These are phyloP conservation scores for Paraphoma chrysanthemicola DNA, from an alignment of 2,329 filamentous ascomycete genomes.

Conservation along the genomic window DNA sequence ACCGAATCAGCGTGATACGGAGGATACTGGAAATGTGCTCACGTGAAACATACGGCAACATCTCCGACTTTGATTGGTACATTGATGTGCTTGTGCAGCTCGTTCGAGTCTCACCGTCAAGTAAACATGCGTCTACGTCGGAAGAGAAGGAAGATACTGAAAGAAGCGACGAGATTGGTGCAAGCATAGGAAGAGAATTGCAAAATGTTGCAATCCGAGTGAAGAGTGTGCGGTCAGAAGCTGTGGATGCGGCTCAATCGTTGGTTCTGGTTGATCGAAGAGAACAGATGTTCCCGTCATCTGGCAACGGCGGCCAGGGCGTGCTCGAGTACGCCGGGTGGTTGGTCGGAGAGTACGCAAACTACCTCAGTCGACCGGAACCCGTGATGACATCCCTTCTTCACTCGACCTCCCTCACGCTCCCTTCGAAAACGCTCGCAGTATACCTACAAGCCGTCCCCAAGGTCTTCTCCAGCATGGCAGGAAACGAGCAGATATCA, in stretches of 20 bases:
- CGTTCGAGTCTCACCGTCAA: constrained; percentile 70
- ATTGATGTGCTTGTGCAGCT: constrained; percentile 88
- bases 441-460: constrained; percentile 83
- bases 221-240: constrained; percentile 77
- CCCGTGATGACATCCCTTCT: constrained; percentile 77
- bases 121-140: constrained; percentile 30
- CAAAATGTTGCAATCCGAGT: constrained; percentile 93
- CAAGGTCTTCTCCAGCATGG: constrained; percentile 80
- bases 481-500: constrained; percentile 66
- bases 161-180: constrained; percentile 60
- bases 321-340: constrained; percentile 80
- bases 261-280: constrained; percentile 70
- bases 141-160: constrained; percentile 38
- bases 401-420: constrained; percentile 66
- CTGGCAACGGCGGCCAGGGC: constrained; percentile 61
- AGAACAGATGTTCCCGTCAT: constrained; percentile 62
- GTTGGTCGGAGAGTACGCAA: constrained; percentile 87
- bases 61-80: constrained; percentile 97
- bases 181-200: constrained; percentile 81
- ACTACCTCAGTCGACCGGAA: constrained; percentile 72
- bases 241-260: constrained; percentile 81
- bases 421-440: constrained; percentile 72
- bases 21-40: constrained; percentile 90
- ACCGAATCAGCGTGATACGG: constrained; percentile 80
- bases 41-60: constrained; percentile 82